Conservation (phyloP, 1,139 yeast genomes). For the Suhomyces kunorum region DNA sequence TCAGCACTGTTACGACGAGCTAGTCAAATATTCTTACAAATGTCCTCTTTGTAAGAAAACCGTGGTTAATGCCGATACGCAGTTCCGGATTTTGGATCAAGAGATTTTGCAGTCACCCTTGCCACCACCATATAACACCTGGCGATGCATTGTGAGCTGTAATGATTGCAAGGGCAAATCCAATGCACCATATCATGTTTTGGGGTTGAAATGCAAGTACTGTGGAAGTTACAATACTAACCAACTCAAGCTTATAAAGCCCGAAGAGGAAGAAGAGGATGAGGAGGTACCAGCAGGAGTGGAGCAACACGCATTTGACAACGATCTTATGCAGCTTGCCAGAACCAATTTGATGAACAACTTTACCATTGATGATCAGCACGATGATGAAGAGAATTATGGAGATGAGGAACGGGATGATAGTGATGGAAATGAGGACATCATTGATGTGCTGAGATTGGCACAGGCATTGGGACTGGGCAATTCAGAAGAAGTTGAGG, state of each 20-base stretch:
- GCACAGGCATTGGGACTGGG: constrained; percentile 19
- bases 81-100: constrained; percentile 79
- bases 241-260: constrained; percentile 64
- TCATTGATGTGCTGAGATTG: constrained; percentile 32
- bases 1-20: constrained; percentile 77
- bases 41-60: constrained; percentile 91
- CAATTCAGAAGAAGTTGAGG: not conserved
- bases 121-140: constrained; percentile 74
- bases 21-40: constrained; percentile 77
- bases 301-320: constrained; percentile 15
- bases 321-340: constrained; percentile 33
- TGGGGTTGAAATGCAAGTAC: constrained; percentile 84
- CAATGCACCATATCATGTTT: constrained; percentile 72
- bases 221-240: constrained; percentile 86
- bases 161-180: constrained; percentile 89
- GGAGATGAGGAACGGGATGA: constrained; percentile 26
- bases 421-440: constrained; percentile 22
- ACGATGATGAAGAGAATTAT: constrained; percentile 25
- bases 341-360: constrained; percentile 42
- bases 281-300: constrained; percentile 22
- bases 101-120: constrained; percentile 76
- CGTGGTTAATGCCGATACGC: constrained; percentile 82
- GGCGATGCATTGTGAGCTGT: constrained; percentile 80
- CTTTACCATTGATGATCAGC: constrained; percentile 32
- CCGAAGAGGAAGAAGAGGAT: constrained; percentile 44